Evolutionary conservation across 169 alveolate species (phyloP).

Genomic region (Fabrea salina): DNA sequence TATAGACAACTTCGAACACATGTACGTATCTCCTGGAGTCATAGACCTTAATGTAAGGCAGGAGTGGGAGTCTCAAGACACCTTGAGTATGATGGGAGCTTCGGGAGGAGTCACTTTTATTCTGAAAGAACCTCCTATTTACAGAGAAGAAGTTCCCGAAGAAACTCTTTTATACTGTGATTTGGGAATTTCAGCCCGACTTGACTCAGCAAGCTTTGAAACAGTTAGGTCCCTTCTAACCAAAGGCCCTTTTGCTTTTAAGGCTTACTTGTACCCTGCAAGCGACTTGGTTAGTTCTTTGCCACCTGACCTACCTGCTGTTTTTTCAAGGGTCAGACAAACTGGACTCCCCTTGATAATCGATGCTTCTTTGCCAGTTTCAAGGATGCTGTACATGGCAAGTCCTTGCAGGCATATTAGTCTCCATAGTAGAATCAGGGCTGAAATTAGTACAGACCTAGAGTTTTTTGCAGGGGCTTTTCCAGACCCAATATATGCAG

Average conservation of each 20-base stretch:
- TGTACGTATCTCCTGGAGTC: conserved; percentile 29
- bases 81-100: not conserved
- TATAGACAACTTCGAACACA: not conserved
- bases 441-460: not conserved
- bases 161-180: not conserved
- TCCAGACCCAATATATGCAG: not conserved
- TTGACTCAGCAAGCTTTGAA: not conserved
- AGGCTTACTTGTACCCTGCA: conserved; percentile 32
- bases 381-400: conserved; percentile 29
- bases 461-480: not conserved
- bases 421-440: not conserved
- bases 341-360: conserved; percentile 30
- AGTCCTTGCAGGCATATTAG: not conserved
- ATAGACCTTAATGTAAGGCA: not conserved
- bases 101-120: conserved; percentile 30
- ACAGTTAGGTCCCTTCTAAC: not conserved
- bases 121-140: not conserved
- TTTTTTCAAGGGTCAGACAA: not conserved
- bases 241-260: not conserved
- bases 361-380: conserved; percentile 11
- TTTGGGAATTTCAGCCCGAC: not conserved
- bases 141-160: not conserved
- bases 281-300: not conserved
- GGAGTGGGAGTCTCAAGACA: conserved; percentile 23
- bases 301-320: not conserved